phyloP scores from a whole-genome alignment of 2,329 filamentous ascomycete genomes.

The Lasiodiplodia sp. region DNA sequence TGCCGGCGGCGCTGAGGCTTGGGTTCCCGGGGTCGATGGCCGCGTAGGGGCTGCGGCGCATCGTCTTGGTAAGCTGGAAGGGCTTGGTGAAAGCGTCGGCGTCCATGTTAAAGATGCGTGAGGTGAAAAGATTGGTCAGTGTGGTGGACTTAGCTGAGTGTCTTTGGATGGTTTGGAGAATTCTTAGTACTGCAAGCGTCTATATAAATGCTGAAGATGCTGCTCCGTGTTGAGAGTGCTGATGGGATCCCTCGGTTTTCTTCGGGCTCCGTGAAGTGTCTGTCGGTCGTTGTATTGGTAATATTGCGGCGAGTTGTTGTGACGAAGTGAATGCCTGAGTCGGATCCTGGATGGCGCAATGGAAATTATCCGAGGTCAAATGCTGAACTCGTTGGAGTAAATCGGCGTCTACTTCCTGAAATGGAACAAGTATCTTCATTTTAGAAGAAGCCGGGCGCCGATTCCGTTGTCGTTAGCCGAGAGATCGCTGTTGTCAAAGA shows the following conservation, averaged over 20 bases:
- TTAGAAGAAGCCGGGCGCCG: not conserved
- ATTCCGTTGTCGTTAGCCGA: not conserved
- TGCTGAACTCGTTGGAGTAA: not conserved
- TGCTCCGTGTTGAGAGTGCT: not conserved
- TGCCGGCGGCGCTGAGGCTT: slow-evolving; percentile 32
- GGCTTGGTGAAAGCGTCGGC: slow-evolving; percentile 35
- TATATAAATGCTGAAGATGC: not conserved
- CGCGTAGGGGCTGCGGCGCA: slow-evolving; percentile 36
- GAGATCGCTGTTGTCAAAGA: not conserved
- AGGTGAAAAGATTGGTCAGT: not conserved
- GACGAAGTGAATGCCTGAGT: not conserved
- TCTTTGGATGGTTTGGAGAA: not conserved
- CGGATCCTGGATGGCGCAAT: not conserved
- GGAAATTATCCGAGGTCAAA: not conserved
- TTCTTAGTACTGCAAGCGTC: not conserved
- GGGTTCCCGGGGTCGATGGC: slow-evolving; percentile 34
- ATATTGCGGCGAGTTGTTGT: not conserved
- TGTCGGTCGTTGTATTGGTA: not conserved
- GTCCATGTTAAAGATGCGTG: slow-evolving; percentile 22
- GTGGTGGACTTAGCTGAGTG: not conserved
- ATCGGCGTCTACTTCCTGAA: not conserved
- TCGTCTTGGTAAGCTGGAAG: slow-evolving; percentile 36
- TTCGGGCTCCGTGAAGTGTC: not conserved
- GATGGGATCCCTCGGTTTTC: not conserved
- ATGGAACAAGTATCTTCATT: not conserved